Percentiles rank a stretch among this genome's conserved stretches.
Evolutionary conservation across 495 filamentous ascomycete species (phyloP).

Genomic region (Neurospora tetrasperma): DNA sequence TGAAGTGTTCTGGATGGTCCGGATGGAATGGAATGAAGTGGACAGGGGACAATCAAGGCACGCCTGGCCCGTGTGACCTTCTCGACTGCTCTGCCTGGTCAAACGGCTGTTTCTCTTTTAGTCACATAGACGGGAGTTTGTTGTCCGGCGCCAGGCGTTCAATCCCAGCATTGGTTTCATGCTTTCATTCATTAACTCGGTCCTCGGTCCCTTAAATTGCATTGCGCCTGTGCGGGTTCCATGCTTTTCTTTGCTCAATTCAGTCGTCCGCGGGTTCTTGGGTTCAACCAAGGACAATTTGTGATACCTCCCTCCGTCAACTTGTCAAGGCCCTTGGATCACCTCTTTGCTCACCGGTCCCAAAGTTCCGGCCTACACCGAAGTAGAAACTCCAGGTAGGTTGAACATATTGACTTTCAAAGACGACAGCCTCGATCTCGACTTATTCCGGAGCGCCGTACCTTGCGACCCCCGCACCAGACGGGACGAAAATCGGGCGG

Average conservation of each 20-base stretch:
- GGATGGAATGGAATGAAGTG: constrained; percentile 14
- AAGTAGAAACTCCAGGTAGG: not conserved
- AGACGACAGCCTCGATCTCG: not conserved
- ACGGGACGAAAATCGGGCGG: not conserved
- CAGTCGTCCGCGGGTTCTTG: not conserved
- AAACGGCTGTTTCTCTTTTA: constrained; percentile 10
- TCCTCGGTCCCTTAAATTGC: not conserved
- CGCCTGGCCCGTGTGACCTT: constrained; percentile 15
- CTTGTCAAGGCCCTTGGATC: not conserved
- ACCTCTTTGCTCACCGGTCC: not conserved
- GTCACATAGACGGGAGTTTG: constrained; percentile 9
- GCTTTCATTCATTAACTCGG: not conserved
- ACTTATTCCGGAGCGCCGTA: not conserved
- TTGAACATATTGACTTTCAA: not conserved
- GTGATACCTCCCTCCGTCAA: not conserved
- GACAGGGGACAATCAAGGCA: constrained; percentile 2
- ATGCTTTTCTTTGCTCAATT: not conserved
- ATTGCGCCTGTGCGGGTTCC: not conserved
- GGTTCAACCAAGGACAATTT: not conserved
- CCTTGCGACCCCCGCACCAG: not conserved
- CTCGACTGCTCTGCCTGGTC: constrained; percentile 17
- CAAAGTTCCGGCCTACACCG: not conserved
- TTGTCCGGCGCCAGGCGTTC: not conserved
- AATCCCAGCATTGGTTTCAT: not conserved
- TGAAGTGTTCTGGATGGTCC: not conserved